Conservation (phyloP, 345 rosid species). For the Eucalyptus sp. region DNA sequence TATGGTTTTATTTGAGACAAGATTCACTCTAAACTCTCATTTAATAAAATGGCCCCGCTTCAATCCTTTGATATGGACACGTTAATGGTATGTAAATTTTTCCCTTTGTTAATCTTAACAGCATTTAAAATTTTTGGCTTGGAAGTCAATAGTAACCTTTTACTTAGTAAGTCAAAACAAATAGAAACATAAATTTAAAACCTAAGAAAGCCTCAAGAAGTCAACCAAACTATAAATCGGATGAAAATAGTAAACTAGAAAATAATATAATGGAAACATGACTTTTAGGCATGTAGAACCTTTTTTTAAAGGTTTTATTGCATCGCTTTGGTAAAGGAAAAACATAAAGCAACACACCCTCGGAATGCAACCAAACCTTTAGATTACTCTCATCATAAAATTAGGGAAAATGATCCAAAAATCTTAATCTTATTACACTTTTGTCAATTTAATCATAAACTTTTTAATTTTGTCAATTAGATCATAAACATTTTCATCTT, state of each 20-base stretch:
- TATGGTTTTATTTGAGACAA: neutral
- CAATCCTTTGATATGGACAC: neutral
- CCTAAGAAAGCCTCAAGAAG: neutral
- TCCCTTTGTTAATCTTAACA: neutral
- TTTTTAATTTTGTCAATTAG: too few relatives aligned
- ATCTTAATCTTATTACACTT: rapidly evolving
- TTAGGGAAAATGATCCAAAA: neutral
- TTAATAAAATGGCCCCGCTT: rapidly evolving
- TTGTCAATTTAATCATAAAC: rapidly evolving
- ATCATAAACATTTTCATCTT: too few relatives aligned
- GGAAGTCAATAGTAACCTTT: neutral
- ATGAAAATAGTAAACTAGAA: neutral
- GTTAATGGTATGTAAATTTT: neutral
- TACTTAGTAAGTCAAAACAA: neutral
- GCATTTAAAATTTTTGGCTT: neutral
- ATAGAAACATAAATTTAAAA: neutral
- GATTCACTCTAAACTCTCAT: neutral
- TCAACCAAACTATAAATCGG: neutral
- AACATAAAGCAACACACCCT: neutral
- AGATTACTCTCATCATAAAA: neutral
- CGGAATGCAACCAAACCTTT: rapidly evolving
- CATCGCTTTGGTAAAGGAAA: rapidly evolving
- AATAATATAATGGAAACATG: neutral
- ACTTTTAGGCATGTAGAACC: neutral
- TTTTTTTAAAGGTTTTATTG: neutral